Evolutionary conservation across 1,284 basidiomycete genomes (phyloP), one percentile per base, ranked within the genome.

Genomic region (Ceratobasidium sp.): DNA sequence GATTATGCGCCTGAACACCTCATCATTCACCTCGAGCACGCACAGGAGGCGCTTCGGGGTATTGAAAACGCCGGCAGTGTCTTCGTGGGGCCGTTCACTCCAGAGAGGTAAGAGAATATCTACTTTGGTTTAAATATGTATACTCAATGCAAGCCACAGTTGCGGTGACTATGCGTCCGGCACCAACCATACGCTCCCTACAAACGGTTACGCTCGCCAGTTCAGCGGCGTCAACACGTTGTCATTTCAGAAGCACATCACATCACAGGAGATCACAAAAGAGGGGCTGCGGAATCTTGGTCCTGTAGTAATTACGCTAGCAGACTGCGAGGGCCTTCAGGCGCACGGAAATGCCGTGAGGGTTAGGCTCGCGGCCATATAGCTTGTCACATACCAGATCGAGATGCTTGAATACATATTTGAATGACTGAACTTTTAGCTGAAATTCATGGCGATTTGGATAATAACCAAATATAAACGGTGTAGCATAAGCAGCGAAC

Each of bases 211-310:
- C 81, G 98, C 98, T 17, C 92, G 96, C 73, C 97, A 99, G 82
- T 99, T 98, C 86, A 97, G 95, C 78, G 98, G 98, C 19, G 98
- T 99, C 79, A 99, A 98, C 84, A 99, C 97, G 0, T 87, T 91
- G 24, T 96, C 96, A 0, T 99, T 99, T 91, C 96, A 99, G 84
- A 99, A 99, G 84, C 94, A 99, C 83, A 98, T 99, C 81, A 99
- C 98, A 6, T 94, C 94, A 8, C 98, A 99, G 82, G 93, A 96
- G 80, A 89, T 99, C 33, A 94, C 95, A 3, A 83, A 86, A 17
- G 89, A 89, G 22, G 98, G 98, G 6, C 85, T 99, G 69, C 85
- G 86, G 78, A 86, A 82, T 1, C 87, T 99, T 27, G 98, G 98
- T 1, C 97, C 97, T 9, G 87, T 94, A 15, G 98, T 99, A 5